Evolutionary conservation across 2,329 filamentous ascomycete genomes (phyloP).

Genomic region (Colletotrichum salicis): DNA sequence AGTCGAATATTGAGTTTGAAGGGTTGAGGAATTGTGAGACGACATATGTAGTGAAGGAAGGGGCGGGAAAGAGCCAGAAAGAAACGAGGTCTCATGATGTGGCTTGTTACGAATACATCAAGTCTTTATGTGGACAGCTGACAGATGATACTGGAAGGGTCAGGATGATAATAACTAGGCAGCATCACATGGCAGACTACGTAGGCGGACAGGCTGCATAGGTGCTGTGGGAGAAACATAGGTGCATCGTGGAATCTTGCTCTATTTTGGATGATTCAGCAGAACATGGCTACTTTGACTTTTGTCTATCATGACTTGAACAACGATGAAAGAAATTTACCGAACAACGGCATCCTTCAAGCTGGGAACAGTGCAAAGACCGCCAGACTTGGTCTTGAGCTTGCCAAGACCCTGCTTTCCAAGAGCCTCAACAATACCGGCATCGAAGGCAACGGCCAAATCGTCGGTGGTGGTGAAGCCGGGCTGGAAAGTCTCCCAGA

Average conservation of each 20-base stretch:
- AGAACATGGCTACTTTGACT: not conserved
- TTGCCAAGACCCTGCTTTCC: constrained; percentile 74
- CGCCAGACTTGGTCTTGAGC: constrained; percentile 81
- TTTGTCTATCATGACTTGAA: constrained; percentile 20
- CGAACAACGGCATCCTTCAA: constrained; percentile 85
- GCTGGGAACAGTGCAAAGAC: constrained; percentile 83
- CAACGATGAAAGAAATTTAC: constrained; percentile 52
- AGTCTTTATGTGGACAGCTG: not conserved
- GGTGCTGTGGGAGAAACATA: too few relatives aligned
- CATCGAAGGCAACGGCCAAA: constrained; percentile 89
- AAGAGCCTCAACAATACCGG: constrained; percentile 78
- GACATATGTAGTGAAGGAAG: too few relatives aligned
- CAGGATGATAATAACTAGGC: not conserved
- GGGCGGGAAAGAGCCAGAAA: not conserved
- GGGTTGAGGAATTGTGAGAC: not conserved
- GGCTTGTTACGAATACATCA: not conserved
- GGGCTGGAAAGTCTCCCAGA: constrained; percentile 97
- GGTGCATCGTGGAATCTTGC: not conserved
- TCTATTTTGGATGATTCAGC: not conserved
- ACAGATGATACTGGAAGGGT: not conserved
- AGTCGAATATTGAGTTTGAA: not conserved
- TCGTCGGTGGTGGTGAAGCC: constrained; percentile 90
- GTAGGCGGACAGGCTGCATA: not conserved
- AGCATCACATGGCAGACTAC: not conserved
- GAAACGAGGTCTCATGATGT: not conserved